Evolutionary conservation across 768 basidiomycete genomes (phyloP), one percentile per base, ranked within the genome.

Genomic region (Rhodotorula graminis): DNA sequence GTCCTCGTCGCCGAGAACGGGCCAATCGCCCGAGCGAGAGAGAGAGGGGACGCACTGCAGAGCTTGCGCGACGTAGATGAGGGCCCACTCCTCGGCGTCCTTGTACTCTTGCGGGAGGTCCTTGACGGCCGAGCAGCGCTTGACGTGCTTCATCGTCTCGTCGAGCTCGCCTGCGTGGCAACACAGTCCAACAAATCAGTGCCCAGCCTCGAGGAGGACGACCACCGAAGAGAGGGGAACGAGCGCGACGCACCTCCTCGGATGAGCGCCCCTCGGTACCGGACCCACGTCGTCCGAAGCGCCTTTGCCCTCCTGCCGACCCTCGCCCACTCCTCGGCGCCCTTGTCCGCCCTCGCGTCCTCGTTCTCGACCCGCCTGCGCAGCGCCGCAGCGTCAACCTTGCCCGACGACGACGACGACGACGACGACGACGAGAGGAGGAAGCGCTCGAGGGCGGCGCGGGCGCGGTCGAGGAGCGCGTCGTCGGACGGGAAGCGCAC

Each of bases 71-170:
- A 76, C 69, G 66, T 67, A 76, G 46, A 76, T 68, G 5, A 60
- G 29, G 25, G 69, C 75, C 72, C 72, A 76, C 46, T 73, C 69
- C 52, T 73, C 66, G 3, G 75, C 72, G 6, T 73, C 70, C 12
- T 58, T 55, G 57, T 76, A 65, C 23, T 50, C 42, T 8, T 65
- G 29, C 11, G 75, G 75, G 8, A 76, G 72, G 10, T 47, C 33
- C n/a, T 61, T 50, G 61, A 65, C 9, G 25, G 23, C 10, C 16
- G 29, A 12, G 19, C 33, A 31, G 63, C 58, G 70, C 53, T 29
- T 50, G 29, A 61, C 63, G 42, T 63, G 69, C 18, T 14, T 31
- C 53, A 73, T 40, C 19, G 72, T 27, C 33, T 69, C 57, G 70
- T 73, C 75, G 31, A 76, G 56, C 58, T 76, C 75, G 46, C 71